Conservation (phyloP, 23 red algal genomes). For the Pyropia haitanensis region DNA sequence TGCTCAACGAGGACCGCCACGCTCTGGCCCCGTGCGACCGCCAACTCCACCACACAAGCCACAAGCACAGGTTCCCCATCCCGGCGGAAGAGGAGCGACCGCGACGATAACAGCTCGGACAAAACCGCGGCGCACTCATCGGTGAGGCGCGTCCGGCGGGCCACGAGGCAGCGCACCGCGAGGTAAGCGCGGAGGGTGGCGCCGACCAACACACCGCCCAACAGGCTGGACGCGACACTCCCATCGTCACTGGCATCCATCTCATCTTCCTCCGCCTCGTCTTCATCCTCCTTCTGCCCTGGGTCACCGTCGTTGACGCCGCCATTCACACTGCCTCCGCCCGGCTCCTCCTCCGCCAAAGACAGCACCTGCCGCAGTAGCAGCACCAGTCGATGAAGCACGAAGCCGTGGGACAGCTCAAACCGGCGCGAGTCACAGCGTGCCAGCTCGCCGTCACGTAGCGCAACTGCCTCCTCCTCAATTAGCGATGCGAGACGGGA, state of each 20-base stretch:
- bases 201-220: not conserved
- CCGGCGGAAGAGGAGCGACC: constrained; percentile 20
- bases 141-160: constrained; percentile 31
- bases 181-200: constrained; percentile 33
- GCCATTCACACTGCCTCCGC: no score
- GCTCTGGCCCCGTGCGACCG: constrained; percentile 19
- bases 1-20: constrained; percentile 49
- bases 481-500: constrained; percentile 29
- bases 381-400: no score
- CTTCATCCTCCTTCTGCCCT: no score
- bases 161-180: constrained; percentile 45
- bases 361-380: no score
- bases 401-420: no score
- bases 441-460: no score
- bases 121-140: constrained; percentile 51
- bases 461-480: not conserved
- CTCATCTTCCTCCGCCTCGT: no score
- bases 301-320: no score
- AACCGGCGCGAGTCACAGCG: no score
- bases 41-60: constrained; percentile 39
- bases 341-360: no score
- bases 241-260: no score
- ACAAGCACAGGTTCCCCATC: constrained; percentile 18
- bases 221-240: no score
- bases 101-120: constrained; percentile 33